Evolutionary conservation across 140 eudicot species (phyloP).

Genomic region (Flaveria floridana): DNA sequence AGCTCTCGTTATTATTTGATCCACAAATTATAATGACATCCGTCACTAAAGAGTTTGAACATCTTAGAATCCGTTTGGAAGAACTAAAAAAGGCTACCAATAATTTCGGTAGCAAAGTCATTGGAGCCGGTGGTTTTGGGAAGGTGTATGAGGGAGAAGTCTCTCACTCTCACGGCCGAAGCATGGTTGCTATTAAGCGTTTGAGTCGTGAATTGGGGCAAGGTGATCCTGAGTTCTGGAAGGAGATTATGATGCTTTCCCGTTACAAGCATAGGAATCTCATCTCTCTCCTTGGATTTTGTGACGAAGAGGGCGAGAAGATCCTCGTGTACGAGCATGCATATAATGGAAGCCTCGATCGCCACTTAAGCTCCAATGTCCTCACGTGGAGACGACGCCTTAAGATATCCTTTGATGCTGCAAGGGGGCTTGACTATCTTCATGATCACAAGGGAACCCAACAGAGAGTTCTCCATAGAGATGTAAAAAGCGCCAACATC

Average conservation of each 20-base stretch:
- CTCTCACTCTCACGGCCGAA: background rate
- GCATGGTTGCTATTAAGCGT: slow-evolving; percentile 8
- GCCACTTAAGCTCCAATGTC: background rate
- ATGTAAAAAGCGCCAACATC: slow-evolving; percentile 1
- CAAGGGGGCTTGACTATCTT: background rate
- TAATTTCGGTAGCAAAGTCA: background rate
- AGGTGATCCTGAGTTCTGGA: slow-evolving; percentile 10
- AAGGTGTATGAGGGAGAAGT: background rate
- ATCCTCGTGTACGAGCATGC: background rate
- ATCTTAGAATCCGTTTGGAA: slow-evolving; percentile 5
- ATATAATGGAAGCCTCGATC: slow-evolving; percentile 7
- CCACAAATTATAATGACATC: background rate
- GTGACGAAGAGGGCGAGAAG: slow-evolving; percentile 13
- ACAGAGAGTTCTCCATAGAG: background rate
- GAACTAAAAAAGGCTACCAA: slow-evolving; percentile 11
- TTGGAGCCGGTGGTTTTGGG: slow-evolving; percentile 3
- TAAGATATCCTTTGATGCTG: background rate
- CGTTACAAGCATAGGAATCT: background rate
- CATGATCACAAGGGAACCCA: slow-evolving; percentile 11
- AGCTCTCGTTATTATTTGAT: background rate
- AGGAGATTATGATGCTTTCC: slow-evolving; percentile 12
- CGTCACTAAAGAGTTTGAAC: slow-evolving; percentile 3
- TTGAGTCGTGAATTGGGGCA: slow-evolving; percentile 7
- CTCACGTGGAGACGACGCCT: background rate
- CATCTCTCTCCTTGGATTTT: background rate